Percentiles rank a stretch among this genome's conserved stretches.
These are phyloP conservation scores for Dionaea muscipula DNA, from an alignment of 179 eudicot genomes.

Conservation along the genomic window DNA sequence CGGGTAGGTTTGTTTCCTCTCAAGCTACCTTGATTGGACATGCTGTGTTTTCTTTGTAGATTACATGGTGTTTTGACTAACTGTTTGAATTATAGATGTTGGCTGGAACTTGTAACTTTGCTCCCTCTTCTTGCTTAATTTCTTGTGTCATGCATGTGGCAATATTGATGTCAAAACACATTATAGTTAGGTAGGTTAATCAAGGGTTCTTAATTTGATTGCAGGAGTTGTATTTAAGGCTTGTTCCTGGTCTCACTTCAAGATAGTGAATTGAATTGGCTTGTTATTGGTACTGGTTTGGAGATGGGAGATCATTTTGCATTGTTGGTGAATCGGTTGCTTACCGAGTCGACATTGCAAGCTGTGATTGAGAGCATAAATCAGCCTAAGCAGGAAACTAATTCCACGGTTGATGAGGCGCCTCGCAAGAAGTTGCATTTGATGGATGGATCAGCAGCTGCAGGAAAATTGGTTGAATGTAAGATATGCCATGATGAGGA, in stretches of 20 bases:
- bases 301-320: slow-evolving; percentile 43
- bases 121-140: no score
- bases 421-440: slow-evolving; percentile 15
- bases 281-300: neutral
- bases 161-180: neutral
- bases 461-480: slow-evolving; percentile 70
- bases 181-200: neutral
- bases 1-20: no score
- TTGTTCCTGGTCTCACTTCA: neutral
- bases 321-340: slow-evolving; percentile 25
- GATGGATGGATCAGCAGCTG: slow-evolving; percentile 17
- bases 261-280: neutral
- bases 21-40: no score
- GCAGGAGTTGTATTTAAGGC: neutral
- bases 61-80: no score
- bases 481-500: slow-evolving; percentile 96
- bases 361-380: slow-evolving; percentile 29
- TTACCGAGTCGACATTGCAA: slow-evolving; percentile 37
- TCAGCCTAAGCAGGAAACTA: slow-evolving; percentile 19
- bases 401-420: slow-evolving; percentile 23
- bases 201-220: neutral
- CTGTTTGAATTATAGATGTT: no score
- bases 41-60: no score
- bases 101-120: no score
- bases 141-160: neutral